Evolutionary conservation across 2,329 filamentous ascomycete species (phyloP), one percentile per base, ranked within the genome.

Genomic region (Paracamarosporium sp.): DNA sequence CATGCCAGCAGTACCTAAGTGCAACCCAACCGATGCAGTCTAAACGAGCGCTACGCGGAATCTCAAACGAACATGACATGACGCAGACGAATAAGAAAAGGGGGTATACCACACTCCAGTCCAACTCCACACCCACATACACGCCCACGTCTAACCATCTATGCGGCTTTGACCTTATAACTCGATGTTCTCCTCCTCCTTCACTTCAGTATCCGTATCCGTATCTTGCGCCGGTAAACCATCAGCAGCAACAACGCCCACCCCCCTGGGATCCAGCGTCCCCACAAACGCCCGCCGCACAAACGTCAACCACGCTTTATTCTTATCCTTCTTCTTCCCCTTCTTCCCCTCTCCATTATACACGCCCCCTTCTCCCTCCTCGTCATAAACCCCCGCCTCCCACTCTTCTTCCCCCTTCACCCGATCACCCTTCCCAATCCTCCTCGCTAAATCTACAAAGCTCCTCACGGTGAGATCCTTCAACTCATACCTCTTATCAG

Each of bases 391-490:
- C 5, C 17, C 17, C 1, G 7, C 9, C 24, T 53, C 27, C 20
- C 20, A 31, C n/a, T 45, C 36, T 7, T 56, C 31, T 6, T 24
- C 44, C 17, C 45, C 33, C 44, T 28, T 25, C 33, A 17, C 45
- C 43, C 41, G 22, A 25, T 36, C 20, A 9, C 25, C 36, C 27
- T 25, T 8, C 30, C 33, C 45, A 30, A 98, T 96, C 53, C 89
- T 84, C 61, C 89, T 86, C 11, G 95, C 95, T 46, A 98, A 83
- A 59, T 90, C 85, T 43, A 98, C 80, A 72, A 90, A 90, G 72
- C 88, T 96, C 61, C 86, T 84, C 51, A 97, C 90, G 0, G 94
- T 98, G 74, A 99, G 79, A 76, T 98, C 94, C 41, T 86, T 82
- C 66, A 97, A 77, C 59, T 86, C 85, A 73, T 93, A 97, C 1